A percentile compares a stretch with the other conserved stretches of the same genome.
Conservation (phyloP, 768 basidiomycete species). For the Ephemerocybe angulata region DNA sequence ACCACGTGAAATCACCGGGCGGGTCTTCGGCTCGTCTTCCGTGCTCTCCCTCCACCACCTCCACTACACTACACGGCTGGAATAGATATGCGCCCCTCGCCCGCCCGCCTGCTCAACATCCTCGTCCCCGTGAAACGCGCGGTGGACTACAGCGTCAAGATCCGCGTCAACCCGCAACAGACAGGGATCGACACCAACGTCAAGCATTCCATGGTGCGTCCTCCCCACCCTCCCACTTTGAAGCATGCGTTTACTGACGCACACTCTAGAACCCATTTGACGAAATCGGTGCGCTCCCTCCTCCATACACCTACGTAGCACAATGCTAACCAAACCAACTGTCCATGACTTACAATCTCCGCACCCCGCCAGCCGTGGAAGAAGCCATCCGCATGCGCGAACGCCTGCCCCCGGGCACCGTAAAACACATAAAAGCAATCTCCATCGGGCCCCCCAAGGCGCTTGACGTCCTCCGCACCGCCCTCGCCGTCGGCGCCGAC, state of each 20-base stretch:
- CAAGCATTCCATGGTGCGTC: slow-evolving; percentile 95
- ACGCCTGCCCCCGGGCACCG: slow-evolving; percentile 57
- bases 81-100: slow-evolving; percentile 67
- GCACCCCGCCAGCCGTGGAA: slow-evolving; percentile 70
- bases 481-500: slow-evolving; percentile 98
- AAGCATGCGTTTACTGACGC: neutral
- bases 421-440: slow-evolving; percentile 86
- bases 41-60: no score
- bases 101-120: slow-evolving; percentile 73
- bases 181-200: slow-evolving; percentile 96
- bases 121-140: slow-evolving; percentile 94
- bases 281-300: slow-evolving; percentile 76
- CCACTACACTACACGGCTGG: neutral
- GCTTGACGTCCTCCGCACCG: slow-evolving; percentile 87
- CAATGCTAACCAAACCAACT: neutral
- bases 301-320: neutral
- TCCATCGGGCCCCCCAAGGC: slow-evolving; percentile 94
- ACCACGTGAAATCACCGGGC: neutral
- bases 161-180: slow-evolving; percentile 92
- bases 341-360: no score
- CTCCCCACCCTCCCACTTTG: neutral
- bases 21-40: no score
- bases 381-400: slow-evolving; percentile 96
- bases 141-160: slow-evolving; percentile 98
- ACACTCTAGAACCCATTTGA: slow-evolving; percentile 99